These are phyloP conservation scores for Spathaspora boniae DNA, from an alignment of 805 yeast species.

Conservation along the genomic window DNA sequence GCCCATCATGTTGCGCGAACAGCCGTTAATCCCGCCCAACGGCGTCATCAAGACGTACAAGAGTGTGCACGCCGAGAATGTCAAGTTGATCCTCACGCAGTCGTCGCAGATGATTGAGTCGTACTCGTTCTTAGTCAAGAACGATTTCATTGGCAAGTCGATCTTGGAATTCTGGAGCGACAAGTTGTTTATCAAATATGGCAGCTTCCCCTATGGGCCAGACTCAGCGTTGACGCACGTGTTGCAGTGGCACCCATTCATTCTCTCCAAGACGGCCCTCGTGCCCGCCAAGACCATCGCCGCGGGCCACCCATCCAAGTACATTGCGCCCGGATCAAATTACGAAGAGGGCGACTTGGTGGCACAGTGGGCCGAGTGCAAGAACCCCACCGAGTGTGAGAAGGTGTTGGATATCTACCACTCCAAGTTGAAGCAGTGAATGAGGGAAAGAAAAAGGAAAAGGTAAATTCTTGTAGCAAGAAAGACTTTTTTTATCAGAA, in stretches of 20 bases:
- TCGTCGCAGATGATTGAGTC: constrained; percentile 61
- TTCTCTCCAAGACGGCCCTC: constrained; percentile 68
- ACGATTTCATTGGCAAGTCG: constrained; percentile 61
- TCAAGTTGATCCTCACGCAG: constrained; percentile 67
- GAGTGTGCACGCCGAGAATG: constrained; percentile 50
- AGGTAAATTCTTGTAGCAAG: neutral
- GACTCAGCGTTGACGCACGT: constrained; percentile 79
- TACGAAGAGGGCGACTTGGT: constrained; percentile 68
- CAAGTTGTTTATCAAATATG: constrained; percentile 63
- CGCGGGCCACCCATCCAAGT: constrained; percentile 27
- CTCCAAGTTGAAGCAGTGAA: constrained; percentile 10
- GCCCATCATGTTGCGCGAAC: constrained; percentile 61
- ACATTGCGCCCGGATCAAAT: constrained; percentile 37
- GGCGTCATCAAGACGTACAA: constrained; percentile 69
- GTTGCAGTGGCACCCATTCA: constrained; percentile 90
- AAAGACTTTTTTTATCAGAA: constrained; percentile 5
- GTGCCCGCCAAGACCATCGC: constrained; percentile 50
- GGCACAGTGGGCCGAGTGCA: constrained; percentile 59
- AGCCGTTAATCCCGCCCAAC: constrained; percentile 67
- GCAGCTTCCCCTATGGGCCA: constrained; percentile 55
- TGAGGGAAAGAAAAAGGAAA: constrained; percentile 7
- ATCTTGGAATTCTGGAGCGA: constrained; percentile 81
- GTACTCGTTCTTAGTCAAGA: constrained; percentile 66
- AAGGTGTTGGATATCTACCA: constrained; percentile 34
- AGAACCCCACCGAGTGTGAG: constrained; percentile 49